Base-by-base conservation (phyloP, 768 basidiomycete genomes). In the Lactifluus hygrophoroides region DNA sequence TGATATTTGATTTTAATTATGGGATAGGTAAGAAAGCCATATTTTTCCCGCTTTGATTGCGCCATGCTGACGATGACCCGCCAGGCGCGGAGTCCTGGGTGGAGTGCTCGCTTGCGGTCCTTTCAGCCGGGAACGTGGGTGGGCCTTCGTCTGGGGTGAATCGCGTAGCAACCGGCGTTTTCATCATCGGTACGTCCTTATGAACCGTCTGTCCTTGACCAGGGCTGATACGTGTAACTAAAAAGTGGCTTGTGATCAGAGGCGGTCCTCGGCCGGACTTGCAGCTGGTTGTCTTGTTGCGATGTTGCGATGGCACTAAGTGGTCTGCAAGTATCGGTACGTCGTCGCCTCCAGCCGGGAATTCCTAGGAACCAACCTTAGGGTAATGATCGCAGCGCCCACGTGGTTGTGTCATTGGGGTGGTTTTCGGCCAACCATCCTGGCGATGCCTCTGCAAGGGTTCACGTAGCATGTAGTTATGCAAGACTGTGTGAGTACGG, bases 111-210 rank as follows among this genome's bases (percentile, higher is more conserved):
- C 53, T 38, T 23, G 54, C 35, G 42, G 27, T 55, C 58, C 53
- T 60, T 59, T 50, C 53, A 48, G 58, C 47, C 53, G 19, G 58
- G 58, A 55, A 44, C 53, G 40, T 19, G 13, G 9, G 53, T 14
- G 27, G 34, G 53, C 53, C 40, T 50, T 55, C 27, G 27, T 49
- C 34, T 50, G 34, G 42, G 27, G 34, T 40, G 16, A 9, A 8
- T 35, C 47, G 48, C 48, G 35, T 42, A 45, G 48, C 19, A 19
- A 21, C n/a, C 21, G 13, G 42, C 47, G 28, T 16, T 19, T 51
- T 47, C 11, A 16, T 3, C 17, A 38, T 51, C 34, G 28, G 58
- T 60, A 17, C 21, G 53, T 23, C 51, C 9, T 13, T n/a, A 11
- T 44, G 16, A 21, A 11, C 25, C 4, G 21, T 25, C 38, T 14